These are phyloP conservation scores for Trametes meyenii DNA, from an alignment of 768 basidiomycete genomes.

Conservation along the genomic window DNA sequence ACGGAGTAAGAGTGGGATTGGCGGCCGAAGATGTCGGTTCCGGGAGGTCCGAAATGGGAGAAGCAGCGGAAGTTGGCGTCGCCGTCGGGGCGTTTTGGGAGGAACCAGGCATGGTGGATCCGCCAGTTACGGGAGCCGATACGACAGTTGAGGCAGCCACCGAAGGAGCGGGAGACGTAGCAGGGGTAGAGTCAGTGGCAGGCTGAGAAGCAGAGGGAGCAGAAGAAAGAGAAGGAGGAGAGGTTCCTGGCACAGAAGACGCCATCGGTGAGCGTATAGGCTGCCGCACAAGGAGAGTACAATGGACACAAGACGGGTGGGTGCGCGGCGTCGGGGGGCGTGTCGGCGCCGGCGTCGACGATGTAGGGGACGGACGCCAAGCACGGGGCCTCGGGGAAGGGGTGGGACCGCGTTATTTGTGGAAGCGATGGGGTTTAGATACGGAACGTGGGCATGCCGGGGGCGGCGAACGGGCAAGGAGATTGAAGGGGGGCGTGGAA, in stretches of 20 bases:
- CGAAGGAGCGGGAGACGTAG: constrained; percentile 25
- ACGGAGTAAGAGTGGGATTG: constrained; percentile 19
- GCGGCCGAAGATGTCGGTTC: constrained; percentile 13
- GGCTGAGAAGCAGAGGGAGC: constrained; percentile 23
- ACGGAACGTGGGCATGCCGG: constrained; percentile 1
- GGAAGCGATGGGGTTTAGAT: constrained; percentile 1
- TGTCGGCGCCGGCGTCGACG: no score
- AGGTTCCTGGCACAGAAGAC: constrained; percentile 18
- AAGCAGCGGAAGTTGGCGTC: not conserved
- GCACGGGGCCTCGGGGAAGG: no score
- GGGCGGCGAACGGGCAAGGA: not conserved
- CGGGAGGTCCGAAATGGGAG: not conserved
- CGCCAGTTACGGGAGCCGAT: constrained; percentile 5
- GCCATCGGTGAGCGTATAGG: constrained; percentile 8
- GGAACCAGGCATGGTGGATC: constrained; percentile 10
- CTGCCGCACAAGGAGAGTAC: constrained; percentile 2
- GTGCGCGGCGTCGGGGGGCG: not conserved
- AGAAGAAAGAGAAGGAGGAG: constrained; percentile 23
- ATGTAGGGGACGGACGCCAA: no score
- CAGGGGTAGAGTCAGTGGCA: constrained; percentile 22
- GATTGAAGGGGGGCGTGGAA: constrained; percentile 1
- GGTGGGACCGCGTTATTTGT: no score
- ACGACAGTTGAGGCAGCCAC: constrained; percentile 21
- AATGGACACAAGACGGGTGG: constrained; percentile 1
- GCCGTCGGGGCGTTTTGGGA: constrained; percentile 2